Evolutionary conservation across 768 basidiomycete genomes (phyloP).

Genomic region (Kwoniella heveanensis): DNA sequence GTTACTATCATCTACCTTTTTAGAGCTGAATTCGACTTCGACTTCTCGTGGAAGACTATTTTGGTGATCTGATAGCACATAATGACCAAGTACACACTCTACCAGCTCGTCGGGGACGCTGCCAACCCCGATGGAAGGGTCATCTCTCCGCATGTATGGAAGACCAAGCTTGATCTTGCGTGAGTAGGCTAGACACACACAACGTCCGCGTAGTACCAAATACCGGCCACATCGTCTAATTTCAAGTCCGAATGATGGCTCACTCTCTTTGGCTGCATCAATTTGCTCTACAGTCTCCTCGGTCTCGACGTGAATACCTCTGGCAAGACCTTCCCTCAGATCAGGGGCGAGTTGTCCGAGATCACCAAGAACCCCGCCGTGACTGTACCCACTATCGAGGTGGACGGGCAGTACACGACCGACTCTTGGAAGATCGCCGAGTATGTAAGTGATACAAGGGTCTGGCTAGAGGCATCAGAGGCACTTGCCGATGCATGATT

Average conservation of each 20-base stretch:
- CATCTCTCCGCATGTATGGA: conserved; percentile 26
- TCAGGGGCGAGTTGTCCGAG: conserved; percentile 24
- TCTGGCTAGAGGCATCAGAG: too few relatives aligned
- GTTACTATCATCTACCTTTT: too few relatives aligned
- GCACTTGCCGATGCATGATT: too few relatives aligned
- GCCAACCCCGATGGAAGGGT: conserved; percentile 17
- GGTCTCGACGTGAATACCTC: conserved; percentile 5
- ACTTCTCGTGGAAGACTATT: too few relatives aligned
- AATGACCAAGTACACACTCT: conserved; percentile 18
- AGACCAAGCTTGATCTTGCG: conserved; percentile 26
- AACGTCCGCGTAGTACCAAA: too few relatives aligned
- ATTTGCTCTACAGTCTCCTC: conserved; percentile 15
- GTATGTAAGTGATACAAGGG: conserved; percentile 20
- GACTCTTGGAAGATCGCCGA: conserved; percentile 29
- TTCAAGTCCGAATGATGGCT: too few relatives aligned
- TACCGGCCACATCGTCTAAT: too few relatives aligned
- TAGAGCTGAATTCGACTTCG: too few relatives aligned
- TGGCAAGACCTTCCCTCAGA: conserved; percentile 21
- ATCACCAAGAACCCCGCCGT: conserved; percentile 24
- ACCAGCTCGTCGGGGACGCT: conserved; percentile 20
- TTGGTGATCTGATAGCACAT: too few relatives aligned
- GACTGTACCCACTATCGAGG: conserved; percentile 27
- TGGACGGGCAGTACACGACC: conserved; percentile 15
- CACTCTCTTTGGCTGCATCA: too few relatives aligned
- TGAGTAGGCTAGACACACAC: too few relatives aligned